Percentiles rank a stretch among this genome's conserved stretches.
Conservation (phyloP, 768 basidiomycete genomes). For the Hydnum rufescens region DNA sequence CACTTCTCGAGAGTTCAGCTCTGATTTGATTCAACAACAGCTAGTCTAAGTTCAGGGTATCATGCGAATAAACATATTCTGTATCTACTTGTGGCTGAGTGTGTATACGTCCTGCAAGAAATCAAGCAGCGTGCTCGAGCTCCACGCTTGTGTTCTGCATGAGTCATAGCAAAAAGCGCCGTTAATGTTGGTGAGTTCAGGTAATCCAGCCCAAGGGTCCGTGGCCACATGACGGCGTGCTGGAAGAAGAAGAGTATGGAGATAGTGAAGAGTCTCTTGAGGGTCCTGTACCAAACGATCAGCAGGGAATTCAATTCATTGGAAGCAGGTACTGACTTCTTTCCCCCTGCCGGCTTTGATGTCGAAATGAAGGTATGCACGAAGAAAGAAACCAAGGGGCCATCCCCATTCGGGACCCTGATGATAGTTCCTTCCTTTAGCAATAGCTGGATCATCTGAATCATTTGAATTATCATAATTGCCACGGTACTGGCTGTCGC, state of each 20-base stretch:
- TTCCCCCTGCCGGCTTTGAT: conserved; percentile 42
- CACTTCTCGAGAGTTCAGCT: too few relatives aligned
- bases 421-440: conserved; percentile 92
- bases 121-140: conserved; percentile 78
- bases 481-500: conserved; percentile 75
- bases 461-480: conserved; percentile 91
- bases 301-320: background rate
- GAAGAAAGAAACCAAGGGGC: conserved; percentile 88
- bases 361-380: conserved; percentile 84
- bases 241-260: conserved; percentile 51
- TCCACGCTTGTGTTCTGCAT: conserved; percentile 93
- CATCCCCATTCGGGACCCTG: conserved; percentile 93
- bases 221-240: conserved; percentile 53
- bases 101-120: conserved; percentile 60
- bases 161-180: conserved; percentile 73
- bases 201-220: conserved; percentile 85
- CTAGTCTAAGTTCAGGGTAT: too few relatives aligned
- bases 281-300: conserved; percentile 29
- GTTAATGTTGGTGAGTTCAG: conserved; percentile 77
- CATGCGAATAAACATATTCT: too few relatives aligned
- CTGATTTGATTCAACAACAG: too few relatives aligned
- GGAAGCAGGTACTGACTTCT: conserved; percentile 26
- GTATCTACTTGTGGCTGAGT: conserved; percentile 4
- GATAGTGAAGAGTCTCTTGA: conserved; percentile 53
- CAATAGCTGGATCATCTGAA: conserved; percentile 56